Percentiles rank a stretch among this genome's conserved stretches.
Evolutionary conservation across 768 basidiomycete genomes (phyloP).

Genomic region (Leccinellum luteum): DNA sequence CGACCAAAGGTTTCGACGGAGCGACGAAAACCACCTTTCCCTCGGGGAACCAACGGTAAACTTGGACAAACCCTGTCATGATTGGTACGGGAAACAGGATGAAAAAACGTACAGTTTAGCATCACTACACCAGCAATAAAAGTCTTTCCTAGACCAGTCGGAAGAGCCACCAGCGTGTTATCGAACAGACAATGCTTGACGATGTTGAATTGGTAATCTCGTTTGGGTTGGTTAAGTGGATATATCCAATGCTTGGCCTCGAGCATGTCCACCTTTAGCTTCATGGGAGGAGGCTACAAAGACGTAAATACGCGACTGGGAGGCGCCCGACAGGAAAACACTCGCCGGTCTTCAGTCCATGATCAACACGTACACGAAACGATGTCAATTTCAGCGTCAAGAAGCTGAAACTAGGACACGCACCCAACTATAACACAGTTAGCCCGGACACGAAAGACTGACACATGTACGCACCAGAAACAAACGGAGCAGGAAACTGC

Average conservation of each 20-base stretch:
- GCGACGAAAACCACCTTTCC: slow-evolving; percentile 95
- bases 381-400: slow-evolving; percentile 4
- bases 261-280: slow-evolving; percentile 70
- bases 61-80: slow-evolving; percentile 37
- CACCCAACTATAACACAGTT: slow-evolving; percentile 48
- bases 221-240: slow-evolving; percentile 82
- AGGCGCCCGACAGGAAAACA: background rate
- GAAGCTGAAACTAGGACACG: slow-evolving; percentile 24
- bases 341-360: slow-evolving; percentile 31
- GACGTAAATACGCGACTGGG: background rate
- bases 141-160: slow-evolving; percentile 96
- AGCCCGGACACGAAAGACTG: slow-evolving; percentile 1
- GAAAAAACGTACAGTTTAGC: slow-evolving; percentile 73
- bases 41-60: slow-evolving; percentile 89
- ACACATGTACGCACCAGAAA: slow-evolving; percentile 49
- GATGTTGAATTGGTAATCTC: slow-evolving; percentile 95
- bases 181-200: slow-evolving; percentile 82
- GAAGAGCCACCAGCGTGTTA: slow-evolving; percentile 90
- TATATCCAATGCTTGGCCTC: slow-evolving; percentile 87
- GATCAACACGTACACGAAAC: background rate
- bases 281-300: slow-evolving; percentile 69
- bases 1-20: slow-evolving; percentile 93
- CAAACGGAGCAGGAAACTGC: slow-evolving; percentile 80
- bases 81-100: background rate
- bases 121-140: slow-evolving; percentile 97